phyloP scores from a whole-genome alignment of 352 stramenopile genomes.

The Phytophthora ramorum region DNA sequence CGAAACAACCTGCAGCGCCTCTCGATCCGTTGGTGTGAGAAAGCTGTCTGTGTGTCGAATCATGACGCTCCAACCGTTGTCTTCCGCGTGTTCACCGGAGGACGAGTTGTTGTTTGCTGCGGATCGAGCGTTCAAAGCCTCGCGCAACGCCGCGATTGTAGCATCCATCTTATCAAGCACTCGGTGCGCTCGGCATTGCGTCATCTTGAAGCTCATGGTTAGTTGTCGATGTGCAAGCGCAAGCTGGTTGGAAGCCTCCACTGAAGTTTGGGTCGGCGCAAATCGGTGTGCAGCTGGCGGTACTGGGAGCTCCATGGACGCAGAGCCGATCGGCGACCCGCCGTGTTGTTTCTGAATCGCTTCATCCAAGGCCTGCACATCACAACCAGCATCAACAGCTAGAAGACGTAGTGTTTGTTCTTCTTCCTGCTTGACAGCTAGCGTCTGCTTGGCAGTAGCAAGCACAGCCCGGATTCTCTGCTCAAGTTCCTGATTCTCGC shows the following conservation, averaged over 20 bases:
- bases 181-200: slow-evolving; percentile 62
- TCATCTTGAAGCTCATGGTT: slow-evolving; percentile 71
- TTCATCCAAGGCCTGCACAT: slow-evolving; percentile 55
- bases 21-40: slow-evolving; percentile 57
- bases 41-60: slow-evolving; percentile 42
- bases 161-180: slow-evolving; percentile 67
- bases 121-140: slow-evolving; percentile 27
- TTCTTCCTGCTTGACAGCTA: slow-evolving; percentile 47
- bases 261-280: slow-evolving; percentile 51
- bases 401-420: slow-evolving; percentile 53
- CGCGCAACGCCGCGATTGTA: slow-evolving; percentile 53
- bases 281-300: slow-evolving; percentile 72
- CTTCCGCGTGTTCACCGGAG: not conserved
- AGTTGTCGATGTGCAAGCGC: slow-evolving; percentile 68
- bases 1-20: slow-evolving; percentile 43
- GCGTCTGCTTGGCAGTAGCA: slow-evolving; percentile 36
- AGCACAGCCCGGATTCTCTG: slow-evolving; percentile 54
- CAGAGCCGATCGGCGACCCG: slow-evolving; percentile 35
- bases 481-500: slow-evolving; percentile 72
- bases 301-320: slow-evolving; percentile 50
- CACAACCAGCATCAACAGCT: slow-evolving; percentile 51
- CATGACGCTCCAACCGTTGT: slow-evolving; percentile 32
- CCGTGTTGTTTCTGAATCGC: slow-evolving; percentile 52
- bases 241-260: slow-evolving; percentile 74
- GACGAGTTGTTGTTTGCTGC: not conserved